Evolutionary conservation across 2,329 filamentous ascomycete genomes (phyloP).

Genomic region (Pseudogymnoascus sp.): DNA sequence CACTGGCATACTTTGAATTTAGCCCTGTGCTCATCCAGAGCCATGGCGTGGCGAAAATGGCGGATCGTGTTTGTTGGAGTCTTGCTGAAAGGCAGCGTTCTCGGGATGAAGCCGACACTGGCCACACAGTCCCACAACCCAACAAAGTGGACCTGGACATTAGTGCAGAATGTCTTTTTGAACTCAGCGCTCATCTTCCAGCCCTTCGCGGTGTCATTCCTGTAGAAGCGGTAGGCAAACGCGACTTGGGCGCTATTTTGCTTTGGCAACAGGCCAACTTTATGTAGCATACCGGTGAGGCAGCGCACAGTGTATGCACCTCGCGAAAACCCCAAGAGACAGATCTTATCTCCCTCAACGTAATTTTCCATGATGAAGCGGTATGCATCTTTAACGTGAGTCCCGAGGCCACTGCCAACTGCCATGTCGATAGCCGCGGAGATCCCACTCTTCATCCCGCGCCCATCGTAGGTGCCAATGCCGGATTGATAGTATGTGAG

Average conservation of each 20-base stretch:
- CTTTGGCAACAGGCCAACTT: slow-evolving; percentile 39
- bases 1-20: slow-evolving; percentile 38
- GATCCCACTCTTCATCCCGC: slow-evolving; percentile 33
- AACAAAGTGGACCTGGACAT: slow-evolving; percentile 36
- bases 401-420: slow-evolving; percentile 35
- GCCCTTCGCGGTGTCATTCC: slow-evolving; percentile 32
- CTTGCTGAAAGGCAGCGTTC: slow-evolving; percentile 33
- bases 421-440: slow-evolving; percentile 36
- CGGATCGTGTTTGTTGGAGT: slow-evolving; percentile 30
- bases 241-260: slow-evolving; percentile 53
- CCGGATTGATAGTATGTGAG: slow-evolving; percentile 38
- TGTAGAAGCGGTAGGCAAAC: slow-evolving; percentile 39
- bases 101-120: slow-evolving; percentile 34
- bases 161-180: slow-evolving; percentile 37
- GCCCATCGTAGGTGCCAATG: slow-evolving; percentile 37
- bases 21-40: slow-evolving; percentile 35
- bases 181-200: slow-evolving; percentile 36
- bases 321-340: slow-evolving; percentile 41
- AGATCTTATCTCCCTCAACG: slow-evolving; percentile 39
- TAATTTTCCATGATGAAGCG: slow-evolving; percentile 43
- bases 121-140: slow-evolving; percentile 37
- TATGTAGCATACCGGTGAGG: slow-evolving; percentile 37
- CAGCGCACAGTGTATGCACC: slow-evolving; percentile 45
- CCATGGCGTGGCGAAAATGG: slow-evolving; percentile 38
- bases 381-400: slow-evolving; percentile 35